phyloP scores from a whole-genome alignment of 768 basidiomycete species.

The Psilocybe cubensis region DNA sequence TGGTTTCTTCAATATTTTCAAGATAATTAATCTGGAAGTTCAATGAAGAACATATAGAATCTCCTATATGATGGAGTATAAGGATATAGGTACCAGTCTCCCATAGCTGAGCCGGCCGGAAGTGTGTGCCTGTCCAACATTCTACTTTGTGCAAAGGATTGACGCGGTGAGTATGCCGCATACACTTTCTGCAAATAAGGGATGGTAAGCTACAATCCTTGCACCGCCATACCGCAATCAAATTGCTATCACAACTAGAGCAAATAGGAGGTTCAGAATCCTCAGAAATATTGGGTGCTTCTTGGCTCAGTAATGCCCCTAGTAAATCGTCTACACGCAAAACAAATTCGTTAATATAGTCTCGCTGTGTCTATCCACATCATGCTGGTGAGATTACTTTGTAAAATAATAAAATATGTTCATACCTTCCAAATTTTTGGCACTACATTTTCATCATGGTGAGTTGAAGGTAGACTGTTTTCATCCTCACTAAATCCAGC shows the following conservation, averaged over 20 bases:
- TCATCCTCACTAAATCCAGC: too few species aligned
- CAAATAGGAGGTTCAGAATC: too few species aligned
- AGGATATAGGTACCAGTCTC: constrained; percentile 10
- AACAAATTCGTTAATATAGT: background rate
- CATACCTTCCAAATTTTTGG: too few species aligned
- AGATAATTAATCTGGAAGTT: background rate
- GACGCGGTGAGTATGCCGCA: background rate
- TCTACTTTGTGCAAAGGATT: constrained; percentile 15
- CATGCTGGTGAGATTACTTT: too few species aligned
- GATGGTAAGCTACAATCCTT: constrained; percentile 3
- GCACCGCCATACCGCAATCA: constrained; percentile 11
- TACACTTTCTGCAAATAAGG: constrained; percentile 10
- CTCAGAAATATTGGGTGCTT: background rate
- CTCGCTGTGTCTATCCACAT: background rate
- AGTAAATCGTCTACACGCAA: background rate
- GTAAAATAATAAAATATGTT: too few species aligned
- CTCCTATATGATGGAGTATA: constrained; percentile 4
- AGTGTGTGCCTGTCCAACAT: constrained; percentile 13
- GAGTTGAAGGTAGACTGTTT: too few species aligned
- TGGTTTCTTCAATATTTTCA: background rate
- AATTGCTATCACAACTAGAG: background rate
- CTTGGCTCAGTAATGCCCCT: background rate
- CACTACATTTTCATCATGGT: too few species aligned
- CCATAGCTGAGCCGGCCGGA: constrained; percentile 6
- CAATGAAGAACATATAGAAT: too few species aligned